Evolutionary conservation across 108 stramenopile genomes (phyloP), one percentile per base, ranked within the genome.

Genomic region (Seminavis robusta): DNA sequence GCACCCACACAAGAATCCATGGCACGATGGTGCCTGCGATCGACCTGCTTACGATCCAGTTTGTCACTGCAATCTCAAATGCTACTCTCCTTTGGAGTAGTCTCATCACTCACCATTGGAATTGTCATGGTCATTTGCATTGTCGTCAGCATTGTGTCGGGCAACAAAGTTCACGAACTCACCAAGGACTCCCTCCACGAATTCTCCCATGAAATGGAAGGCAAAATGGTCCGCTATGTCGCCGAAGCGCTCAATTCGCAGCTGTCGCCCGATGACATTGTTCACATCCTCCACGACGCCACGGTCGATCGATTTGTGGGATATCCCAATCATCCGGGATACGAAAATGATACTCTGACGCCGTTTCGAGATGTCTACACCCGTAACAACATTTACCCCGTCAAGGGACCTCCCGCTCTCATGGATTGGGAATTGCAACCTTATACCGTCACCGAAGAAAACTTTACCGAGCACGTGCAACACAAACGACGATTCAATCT

Each of bases 1-100:
- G n/a, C n/a, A n/a, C n/a, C n/a, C n/a, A n/a, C n/a, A n/a, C n/a
- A n/a, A n/a, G n/a, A n/a, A n/a, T n/a, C n/a, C n/a, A n/a, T n/a
- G n/a, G n/a, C n/a, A n/a, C n/a, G n/a, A n/a, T n/a, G n/a, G n/a
- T n/a, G n/a, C n/a, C n/a, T n/a, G n/a, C n/a, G n/a, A n/a, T n/a
- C n/a, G n/a, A n/a, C n/a, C n/a, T n/a, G n/a, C n/a, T n/a, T n/a
- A n/a, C n/a, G n/a, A n/a, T n/a, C n/a, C n/a, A n/a, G n/a, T n/a
- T n/a, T n/a, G n/a, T 66, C 83, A 23, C 59, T 84, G 20, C 61
- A 79, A 25, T 43, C 44, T 9, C 83, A 84, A 33, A 43, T 84
- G 59, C 31, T 84, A 3, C 27, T 69, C 16, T 55, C 71, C 5
- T 84, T 77, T 63, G 83, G 83, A 17, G 38, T 55, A 20, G 55